A percentile compares a stretch with the other conserved stretches of the same genome.
phyloP scores from a whole-genome alignment of 2,329 filamentous ascomycete species.

The Trichoderma brevicompactum region DNA sequence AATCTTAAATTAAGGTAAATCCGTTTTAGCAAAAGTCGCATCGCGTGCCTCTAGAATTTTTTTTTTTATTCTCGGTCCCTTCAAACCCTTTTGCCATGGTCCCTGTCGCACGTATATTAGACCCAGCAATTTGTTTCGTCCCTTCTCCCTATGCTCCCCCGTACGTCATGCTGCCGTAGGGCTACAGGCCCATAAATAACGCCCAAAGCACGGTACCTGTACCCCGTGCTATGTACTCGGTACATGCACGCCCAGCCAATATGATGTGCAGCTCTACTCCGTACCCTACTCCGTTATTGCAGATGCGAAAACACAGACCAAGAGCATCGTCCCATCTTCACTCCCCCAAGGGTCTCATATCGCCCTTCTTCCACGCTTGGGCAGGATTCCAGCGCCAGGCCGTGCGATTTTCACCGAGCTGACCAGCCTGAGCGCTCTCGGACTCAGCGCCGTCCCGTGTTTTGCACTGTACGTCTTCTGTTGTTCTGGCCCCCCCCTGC shows the following conservation, averaged over 20 bases:
- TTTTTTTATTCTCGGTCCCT: not conserved
- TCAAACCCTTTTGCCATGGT: not conserved
- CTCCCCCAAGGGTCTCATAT: not conserved
- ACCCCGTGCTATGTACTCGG: not conserved
- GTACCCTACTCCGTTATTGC: too few species aligned
- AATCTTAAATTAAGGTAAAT: too few species aligned
- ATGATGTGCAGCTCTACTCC: too few species aligned
- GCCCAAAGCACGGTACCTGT: not conserved
- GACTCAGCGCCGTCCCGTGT: too few species aligned
- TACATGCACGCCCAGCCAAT: not conserved
- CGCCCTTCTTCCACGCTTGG: too few species aligned
- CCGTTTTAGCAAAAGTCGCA: too few species aligned
- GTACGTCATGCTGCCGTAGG: not conserved
- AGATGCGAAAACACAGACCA: too few species aligned
- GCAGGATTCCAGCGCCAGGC: too few species aligned
- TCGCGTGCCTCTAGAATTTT: too few species aligned
- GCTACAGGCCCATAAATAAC: not conserved
- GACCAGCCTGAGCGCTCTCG: not conserved
- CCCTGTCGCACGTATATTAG: too few species aligned
- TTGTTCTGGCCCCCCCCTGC: constrained; percentile 2
- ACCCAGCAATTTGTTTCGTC: not conserved
- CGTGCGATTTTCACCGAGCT: not conserved
- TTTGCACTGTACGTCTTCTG: not conserved
- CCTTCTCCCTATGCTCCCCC: not conserved
- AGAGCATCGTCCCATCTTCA: not conserved